A percentile compares a stretch with the other conserved stretches of the same genome.
Evolutionary conservation across 257 asterid genomes (phyloP).

Genomic region (Rauvolfia tetraphylla): DNA sequence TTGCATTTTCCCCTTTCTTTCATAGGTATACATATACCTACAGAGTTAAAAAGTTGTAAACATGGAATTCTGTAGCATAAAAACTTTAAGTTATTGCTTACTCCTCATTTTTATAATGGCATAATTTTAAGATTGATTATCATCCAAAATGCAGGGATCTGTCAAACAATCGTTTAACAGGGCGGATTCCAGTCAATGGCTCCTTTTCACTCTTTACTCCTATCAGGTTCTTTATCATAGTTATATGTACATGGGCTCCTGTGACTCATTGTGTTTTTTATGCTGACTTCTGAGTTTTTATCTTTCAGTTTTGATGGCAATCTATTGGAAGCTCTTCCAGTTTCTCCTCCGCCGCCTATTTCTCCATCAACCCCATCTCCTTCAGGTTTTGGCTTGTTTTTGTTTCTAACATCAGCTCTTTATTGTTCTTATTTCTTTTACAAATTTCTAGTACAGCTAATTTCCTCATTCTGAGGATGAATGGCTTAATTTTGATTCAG

Average conservation of each 20-base stretch:
- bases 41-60: background rate
- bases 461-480: background rate
- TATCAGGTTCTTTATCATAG: constrained; percentile 55
- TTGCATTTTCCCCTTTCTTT: background rate
- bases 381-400: constrained; percentile 32
- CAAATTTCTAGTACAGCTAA: background rate
- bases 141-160: constrained; percentile 71
- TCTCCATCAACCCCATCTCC: constrained; percentile 49
- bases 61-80: background rate
- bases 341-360: constrained; percentile 72
- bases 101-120: background rate
- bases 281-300: constrained; percentile 24
- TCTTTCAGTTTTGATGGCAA: constrained; percentile 65
- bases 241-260: background rate
- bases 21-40: background rate
- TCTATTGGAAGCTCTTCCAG: constrained; percentile 43
- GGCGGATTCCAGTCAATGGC: constrained; percentile 74
- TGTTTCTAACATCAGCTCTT: background rate
- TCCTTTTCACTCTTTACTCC: constrained; percentile 92
- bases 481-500: background rate
- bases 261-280: constrained; percentile 17
- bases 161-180: constrained; percentile 62
- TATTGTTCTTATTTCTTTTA: background rate
- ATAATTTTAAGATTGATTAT: constrained; percentile 15
- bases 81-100: background rate